Conservation (phyloP, 345 rosid species). For the Crucihimalaya himalaica region DNA sequence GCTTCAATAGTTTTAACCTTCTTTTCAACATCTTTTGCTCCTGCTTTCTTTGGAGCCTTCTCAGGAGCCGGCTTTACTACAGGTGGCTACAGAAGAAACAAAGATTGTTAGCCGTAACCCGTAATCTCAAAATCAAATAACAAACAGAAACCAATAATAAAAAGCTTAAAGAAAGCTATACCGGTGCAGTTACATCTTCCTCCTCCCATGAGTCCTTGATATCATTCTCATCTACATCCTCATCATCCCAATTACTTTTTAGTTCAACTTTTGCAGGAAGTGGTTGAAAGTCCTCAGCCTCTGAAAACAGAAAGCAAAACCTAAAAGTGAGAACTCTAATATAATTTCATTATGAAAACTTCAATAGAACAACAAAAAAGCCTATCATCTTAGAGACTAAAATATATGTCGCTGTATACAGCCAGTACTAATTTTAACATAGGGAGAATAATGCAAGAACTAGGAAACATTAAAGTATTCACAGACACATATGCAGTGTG, state of each 20-base stretch:
- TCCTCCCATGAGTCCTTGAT: slow-evolving; percentile 98
- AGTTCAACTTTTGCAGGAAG: slow-evolving; percentile 49
- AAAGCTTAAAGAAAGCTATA: slow-evolving; percentile 36
- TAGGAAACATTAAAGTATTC: neutral
- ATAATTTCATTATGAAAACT: neutral
- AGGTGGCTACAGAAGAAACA: slow-evolving; percentile 45
- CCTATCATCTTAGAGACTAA: neutral
- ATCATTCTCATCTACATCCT: slow-evolving; percentile 79
- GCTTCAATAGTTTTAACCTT: slow-evolving; percentile 54
- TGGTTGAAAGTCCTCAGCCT: slow-evolving; percentile 66
- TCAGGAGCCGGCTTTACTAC: slow-evolving; percentile 49
- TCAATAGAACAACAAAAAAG: neutral
- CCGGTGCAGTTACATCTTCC: slow-evolving; percentile 80
- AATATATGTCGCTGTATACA: neutral
- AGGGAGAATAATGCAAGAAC: neutral
- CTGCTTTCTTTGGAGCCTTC: slow-evolving; percentile 54
- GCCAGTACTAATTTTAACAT: neutral
- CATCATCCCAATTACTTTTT: slow-evolving; percentile 82
- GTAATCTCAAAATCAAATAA: slow-evolving; percentile 4
- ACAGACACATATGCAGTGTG: neutral
- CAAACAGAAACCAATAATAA: neutral
- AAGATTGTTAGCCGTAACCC: neutral
- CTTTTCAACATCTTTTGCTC: slow-evolving; percentile 47
- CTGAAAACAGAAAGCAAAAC: slow-evolving; percentile 37
- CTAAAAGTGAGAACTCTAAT: slow-evolving; percentile 10